Conservation (phyloP, 2,329 filamentous ascomycete species). For the Neonectria sp. region DNA sequence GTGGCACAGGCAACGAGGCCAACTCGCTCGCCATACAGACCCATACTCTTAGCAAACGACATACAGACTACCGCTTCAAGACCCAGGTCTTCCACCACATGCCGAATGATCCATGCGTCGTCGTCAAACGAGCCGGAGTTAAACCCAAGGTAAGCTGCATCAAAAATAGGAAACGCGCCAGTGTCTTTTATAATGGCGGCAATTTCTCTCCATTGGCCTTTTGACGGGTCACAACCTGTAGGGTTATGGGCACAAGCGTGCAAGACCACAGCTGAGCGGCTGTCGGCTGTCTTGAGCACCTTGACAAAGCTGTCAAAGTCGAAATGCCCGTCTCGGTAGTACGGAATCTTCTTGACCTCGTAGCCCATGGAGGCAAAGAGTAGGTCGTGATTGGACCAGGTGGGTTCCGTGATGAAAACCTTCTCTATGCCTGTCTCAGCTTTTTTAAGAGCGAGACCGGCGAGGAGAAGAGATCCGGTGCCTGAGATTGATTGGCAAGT, state of each 20-base stretch:
- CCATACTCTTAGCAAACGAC: conserved; percentile 75
- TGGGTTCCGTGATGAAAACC: conserved; percentile 57
- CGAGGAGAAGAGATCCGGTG: conserved; percentile 56
- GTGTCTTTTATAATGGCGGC: conserved; percentile 24
- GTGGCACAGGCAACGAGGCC: conserved; percentile 50
- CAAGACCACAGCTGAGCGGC: conserved; percentile 50
- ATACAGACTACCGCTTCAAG: conserved; percentile 70
- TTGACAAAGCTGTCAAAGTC: conserved; percentile 51
- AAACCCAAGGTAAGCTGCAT: conserved; percentile 38
- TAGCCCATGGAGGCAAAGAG: conserved; percentile 54
- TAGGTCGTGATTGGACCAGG: conserved; percentile 58
- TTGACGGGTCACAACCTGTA: conserved; percentile 55
- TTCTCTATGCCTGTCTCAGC: conserved; percentile 44
- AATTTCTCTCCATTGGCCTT: conserved; percentile 44
- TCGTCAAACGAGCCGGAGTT: conserved; percentile 40
- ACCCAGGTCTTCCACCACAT: conserved; percentile 47
- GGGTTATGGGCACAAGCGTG: conserved; percentile 62
- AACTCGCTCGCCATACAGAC: conserved; percentile 56
- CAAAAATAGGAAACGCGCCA: conserved; percentile 34
- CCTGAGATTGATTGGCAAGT: conserved; percentile 58
- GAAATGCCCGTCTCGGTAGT: conserved; percentile 52
- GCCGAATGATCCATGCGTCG: conserved; percentile 38
- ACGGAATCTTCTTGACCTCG: conserved; percentile 51
- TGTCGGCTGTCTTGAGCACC: conserved; percentile 46
- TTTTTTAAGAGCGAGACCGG: conserved; percentile 49